Base-by-base conservation (phyloP, 2,329 filamentous ascomycete genomes). In the Alternaria triticimaculans region DNA sequence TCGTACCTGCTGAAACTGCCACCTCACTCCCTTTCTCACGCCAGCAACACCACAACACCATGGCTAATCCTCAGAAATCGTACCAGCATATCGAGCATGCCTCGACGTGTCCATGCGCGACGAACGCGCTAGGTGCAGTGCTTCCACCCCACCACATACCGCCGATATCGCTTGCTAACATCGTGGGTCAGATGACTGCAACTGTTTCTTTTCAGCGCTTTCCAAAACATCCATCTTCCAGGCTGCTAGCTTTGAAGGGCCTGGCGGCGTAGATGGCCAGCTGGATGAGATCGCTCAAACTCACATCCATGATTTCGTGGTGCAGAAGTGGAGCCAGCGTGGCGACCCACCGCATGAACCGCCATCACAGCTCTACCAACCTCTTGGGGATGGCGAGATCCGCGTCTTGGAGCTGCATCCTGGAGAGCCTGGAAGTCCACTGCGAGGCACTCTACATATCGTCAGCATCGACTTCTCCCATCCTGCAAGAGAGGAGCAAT, bases 401-500 rank as follows among this genome's bases (percentile, higher is more conserved):
- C 66, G 72, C 9, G 60, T 75, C 11, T 21, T 76, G 20, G 69
- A 76, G 28, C 60, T 74, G 5, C 43, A 65, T 45, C 55, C 68
- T 26, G 72, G 64, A 2, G 26, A 61, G 2, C 28, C 41, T 6
- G 66, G 64, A 20, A 37, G 44, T 10, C 33, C 60, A 0, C 37
- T 75, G 6, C 37, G 49, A 14, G 71, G 66, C 14, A 56, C 33
- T 28, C 50, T 74, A n/a, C 68, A 72, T n/a, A 49, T 59, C 2
- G 69, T 66, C 33, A 69, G 50, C 37, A 55, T 75, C 20, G 69
- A 73, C 59, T 75, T 73, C 41, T 55, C 64, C 15, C 63, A 75
- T 56, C 65, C 62, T 12, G 14, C 46, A n/a, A 61, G 54, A 51
- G n/a, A 43, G 21, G 26, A 57, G 15, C 26, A 63, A 8, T 41